Evolutionary conservation across 495 filamentous ascomycete species (phyloP).

Genomic region (Penicillium pancosmium): DNA sequence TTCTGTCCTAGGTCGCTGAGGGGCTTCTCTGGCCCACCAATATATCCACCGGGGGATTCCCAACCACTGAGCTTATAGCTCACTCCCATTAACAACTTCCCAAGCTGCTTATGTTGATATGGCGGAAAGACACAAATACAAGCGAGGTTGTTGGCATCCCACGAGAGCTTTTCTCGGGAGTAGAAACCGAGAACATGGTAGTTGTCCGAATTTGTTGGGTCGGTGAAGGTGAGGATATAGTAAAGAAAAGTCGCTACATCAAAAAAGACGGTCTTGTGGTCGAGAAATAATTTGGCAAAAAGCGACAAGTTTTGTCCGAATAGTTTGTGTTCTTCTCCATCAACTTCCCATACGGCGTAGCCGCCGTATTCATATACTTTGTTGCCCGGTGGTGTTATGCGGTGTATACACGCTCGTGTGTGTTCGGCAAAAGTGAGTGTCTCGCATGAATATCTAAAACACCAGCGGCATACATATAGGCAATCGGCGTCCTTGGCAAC

Average conservation of each 20-base stretch:
- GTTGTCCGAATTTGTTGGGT: conserved; percentile 37
- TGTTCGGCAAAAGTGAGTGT: conserved; percentile 61
- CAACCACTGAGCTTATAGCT: conserved; percentile 89
- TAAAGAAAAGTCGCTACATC: conserved; percentile 94
- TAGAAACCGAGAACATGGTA: conserved; percentile 86
- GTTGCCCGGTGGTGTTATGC: conserved; percentile 44
- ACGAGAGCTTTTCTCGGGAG: conserved; percentile 96
- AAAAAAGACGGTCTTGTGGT: conserved; percentile 98
- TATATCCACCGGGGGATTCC: conserved; percentile 63
- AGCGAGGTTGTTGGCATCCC: conserved; percentile 97
- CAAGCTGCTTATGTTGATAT: conserved; percentile 87
- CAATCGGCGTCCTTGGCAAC: conserved; percentile 62
- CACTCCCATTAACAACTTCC: conserved; percentile 87
- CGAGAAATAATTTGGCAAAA: conserved; percentile 96
- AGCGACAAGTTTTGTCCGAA: conserved; percentile 95
- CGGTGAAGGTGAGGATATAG: conserved; percentile 72
- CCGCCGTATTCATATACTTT: conserved; percentile 61
- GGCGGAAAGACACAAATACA: conserved; percentile 97
- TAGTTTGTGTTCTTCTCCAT: conserved; percentile 85
- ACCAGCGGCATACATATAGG: conserved; percentile 88
- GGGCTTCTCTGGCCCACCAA: conserved; percentile 93
- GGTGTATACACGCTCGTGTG: conserved; percentile 41
- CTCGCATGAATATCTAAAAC: conserved; percentile 89
- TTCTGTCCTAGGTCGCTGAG: conserved; percentile 79
- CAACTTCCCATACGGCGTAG: conserved; percentile 83